These are phyloP conservation scores for Cryptomeria japonica DNA, from an alignment of 75 land plant genomes.

Conservation along the genomic window DNA sequence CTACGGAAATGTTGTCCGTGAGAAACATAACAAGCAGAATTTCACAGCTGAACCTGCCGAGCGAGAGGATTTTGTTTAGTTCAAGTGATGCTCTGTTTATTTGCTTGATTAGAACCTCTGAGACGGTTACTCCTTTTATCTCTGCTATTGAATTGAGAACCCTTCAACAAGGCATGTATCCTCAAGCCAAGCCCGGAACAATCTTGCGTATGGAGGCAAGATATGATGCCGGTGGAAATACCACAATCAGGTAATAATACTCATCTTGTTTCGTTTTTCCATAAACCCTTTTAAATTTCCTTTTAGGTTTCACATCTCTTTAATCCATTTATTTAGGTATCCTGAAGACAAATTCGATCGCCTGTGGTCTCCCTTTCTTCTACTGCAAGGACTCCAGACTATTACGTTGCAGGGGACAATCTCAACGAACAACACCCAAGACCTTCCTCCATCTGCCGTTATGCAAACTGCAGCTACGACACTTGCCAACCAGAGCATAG, in stretches of 20 bases:
- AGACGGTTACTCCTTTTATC: background rate
- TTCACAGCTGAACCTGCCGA: background rate
- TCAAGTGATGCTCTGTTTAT: background rate
- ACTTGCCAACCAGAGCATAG: background rate
- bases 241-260: background rate
- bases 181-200: background rate
- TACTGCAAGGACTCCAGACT: too few species aligned
- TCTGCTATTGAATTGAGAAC: background rate
- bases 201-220: background rate
- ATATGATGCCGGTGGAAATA: background rate
- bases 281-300: too few species aligned
- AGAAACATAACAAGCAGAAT: background rate
- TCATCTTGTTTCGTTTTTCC: too few species aligned
- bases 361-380: background rate
- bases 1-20: background rate
- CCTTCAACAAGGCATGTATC: background rate
- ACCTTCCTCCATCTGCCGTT: background rate
- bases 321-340: background rate
- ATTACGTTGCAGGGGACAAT: background rate
- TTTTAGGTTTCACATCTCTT: too few species aligned
- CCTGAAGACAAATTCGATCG: background rate
- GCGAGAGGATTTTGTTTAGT: background rate
- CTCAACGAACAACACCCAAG: background rate
- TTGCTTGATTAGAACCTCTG: background rate
- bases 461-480: background rate